Evolutionary conservation across 106 monocot genomes (phyloP), one percentile per base, ranked within the genome.

Genomic region (Posidonia australis): DNA sequence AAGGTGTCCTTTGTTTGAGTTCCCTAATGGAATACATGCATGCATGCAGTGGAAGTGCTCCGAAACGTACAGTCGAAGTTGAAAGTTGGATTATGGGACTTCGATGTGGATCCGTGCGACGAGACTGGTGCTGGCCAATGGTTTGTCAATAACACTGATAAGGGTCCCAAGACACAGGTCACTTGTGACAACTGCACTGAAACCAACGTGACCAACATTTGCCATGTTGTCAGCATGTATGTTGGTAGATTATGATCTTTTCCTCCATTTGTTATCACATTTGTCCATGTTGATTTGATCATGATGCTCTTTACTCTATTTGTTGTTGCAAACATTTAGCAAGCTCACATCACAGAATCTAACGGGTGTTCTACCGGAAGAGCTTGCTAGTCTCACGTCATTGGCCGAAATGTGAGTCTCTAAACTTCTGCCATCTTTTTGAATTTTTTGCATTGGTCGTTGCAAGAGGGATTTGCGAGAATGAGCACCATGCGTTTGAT

Each of bases 341-440:
- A 20, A 53, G 55, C 56, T 74, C 32, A 74, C 58, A 44, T 57
- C 46, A 7, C 66, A 74, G 66, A 74, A 65, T 54, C 66, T 74
- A 17, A 58, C 66, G 5, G 73, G 73, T 36, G 73, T 74, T 25
- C 47, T 74, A 58, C 66, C 73, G 0, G 66, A 26, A 13, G 73
- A 74, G 58, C 44, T 74, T 7, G 65, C n/a, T n/a, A n/a, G n/a
- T n/a, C n/a, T n/a, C n/a, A n/a, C n/a, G n/a, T n/a, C n/a, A n/a
- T n/a, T n/a, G 20, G 12, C 22, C 5, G 3, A 55, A 22, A 42
- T 74, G 73, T 74, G 44, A 28, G 66, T 41, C n/a, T n/a, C n/a
- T n/a, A n/a, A n/a, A n/a, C n/a, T n/a, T n/a, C n/a, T n/a, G n/a
- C n/a, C n/a, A n/a, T n/a, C 1, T 49, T 46, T 10, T 0, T 9